Percentiles rank a stretch among this genome's conserved stretches.
phyloP scores from a whole-genome alignment of 768 basidiomycete species.

The Tricholoma flavovirens region DNA sequence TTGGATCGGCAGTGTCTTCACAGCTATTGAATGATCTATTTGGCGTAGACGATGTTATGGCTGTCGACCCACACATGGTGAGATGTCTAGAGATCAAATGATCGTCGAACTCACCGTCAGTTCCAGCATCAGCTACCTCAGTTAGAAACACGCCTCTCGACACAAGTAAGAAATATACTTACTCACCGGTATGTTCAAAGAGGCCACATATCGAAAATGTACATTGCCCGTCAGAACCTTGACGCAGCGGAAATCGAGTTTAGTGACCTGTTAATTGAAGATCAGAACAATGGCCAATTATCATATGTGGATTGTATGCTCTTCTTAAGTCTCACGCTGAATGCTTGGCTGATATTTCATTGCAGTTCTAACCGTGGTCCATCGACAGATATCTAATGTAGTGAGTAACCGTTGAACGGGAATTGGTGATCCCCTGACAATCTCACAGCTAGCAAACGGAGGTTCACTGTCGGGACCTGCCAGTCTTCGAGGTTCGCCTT shows the following conservation, averaged over 20 bases:
- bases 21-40: constrained; percentile 80
- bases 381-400: constrained; percentile 43
- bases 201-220: constrained; percentile 49
- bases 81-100: constrained; percentile 12
- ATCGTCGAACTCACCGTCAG: background rate
- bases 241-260: constrained; percentile 94
- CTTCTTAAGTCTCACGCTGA: background rate
- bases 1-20: constrained; percentile 78
- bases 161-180: constrained; percentile 84
- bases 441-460: constrained; percentile 31
- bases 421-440: background rate
- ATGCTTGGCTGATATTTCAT: constrained; percentile 4
- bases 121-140: constrained; percentile 45
- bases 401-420: constrained; percentile 26
- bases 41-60: constrained; percentile 71
- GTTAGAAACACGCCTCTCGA: constrained; percentile 70
- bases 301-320: constrained; percentile 83
- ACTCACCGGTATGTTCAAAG: constrained; percentile 54
- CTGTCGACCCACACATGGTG: constrained; percentile 67
- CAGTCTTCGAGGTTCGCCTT: constrained; percentile 36
- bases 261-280: constrained; percentile 95
- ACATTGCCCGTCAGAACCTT: constrained; percentile 85
- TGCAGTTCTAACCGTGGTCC: constrained; percentile 43
- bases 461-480: constrained; percentile 33
- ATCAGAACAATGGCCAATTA: constrained; percentile 93